Conservation (phyloP, 2,329 filamentous ascomycete genomes). For the Aspergillus novoparasiticus region DNA sequence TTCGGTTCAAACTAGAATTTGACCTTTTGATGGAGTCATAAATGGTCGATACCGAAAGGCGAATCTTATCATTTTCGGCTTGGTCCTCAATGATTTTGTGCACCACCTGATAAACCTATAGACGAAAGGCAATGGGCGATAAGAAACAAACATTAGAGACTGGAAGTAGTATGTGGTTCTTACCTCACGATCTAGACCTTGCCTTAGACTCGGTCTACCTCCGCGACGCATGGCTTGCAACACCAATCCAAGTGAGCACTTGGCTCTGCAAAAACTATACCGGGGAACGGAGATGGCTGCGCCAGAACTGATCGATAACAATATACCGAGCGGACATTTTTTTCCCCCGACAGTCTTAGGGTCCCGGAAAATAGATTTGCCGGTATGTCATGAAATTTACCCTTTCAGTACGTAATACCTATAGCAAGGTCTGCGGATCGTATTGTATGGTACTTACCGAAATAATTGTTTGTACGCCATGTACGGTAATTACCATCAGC, state of each 20-base stretch:
- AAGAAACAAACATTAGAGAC: background rate
- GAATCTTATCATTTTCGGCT: conserved; percentile 50
- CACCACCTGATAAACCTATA: conserved; percentile 73
- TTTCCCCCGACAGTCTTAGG: conserved; percentile 18
- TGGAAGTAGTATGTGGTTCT: conserved; percentile 5
- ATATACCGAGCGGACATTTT: background rate
- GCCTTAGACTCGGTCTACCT: conserved; percentile 52
- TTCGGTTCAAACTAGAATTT: conserved; percentile 81
- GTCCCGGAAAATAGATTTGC: conserved; percentile 19
- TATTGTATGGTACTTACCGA: background rate
- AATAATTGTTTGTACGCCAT: too few relatives aligned
- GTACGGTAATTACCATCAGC: background rate
- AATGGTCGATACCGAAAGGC: conserved; percentile 62
- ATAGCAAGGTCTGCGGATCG: too few relatives aligned
- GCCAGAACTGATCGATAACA: conserved; percentile 5
- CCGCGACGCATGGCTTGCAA: conserved; percentile 43
- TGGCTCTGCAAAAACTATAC: background rate
- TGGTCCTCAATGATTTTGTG: conserved; percentile 73
- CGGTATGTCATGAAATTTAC: conserved; percentile 8
- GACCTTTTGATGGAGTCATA: conserved; percentile 82
- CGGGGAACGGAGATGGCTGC: background rate
- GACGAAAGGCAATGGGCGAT: conserved; percentile 6
- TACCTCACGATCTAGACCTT: conserved; percentile 66
- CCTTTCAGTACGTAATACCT: background rate
- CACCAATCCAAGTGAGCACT: background rate